These are phyloP conservation scores for Chlorella sp. DNA, from an alignment of 139 green algal genomes.

Conservation along the genomic window DNA sequence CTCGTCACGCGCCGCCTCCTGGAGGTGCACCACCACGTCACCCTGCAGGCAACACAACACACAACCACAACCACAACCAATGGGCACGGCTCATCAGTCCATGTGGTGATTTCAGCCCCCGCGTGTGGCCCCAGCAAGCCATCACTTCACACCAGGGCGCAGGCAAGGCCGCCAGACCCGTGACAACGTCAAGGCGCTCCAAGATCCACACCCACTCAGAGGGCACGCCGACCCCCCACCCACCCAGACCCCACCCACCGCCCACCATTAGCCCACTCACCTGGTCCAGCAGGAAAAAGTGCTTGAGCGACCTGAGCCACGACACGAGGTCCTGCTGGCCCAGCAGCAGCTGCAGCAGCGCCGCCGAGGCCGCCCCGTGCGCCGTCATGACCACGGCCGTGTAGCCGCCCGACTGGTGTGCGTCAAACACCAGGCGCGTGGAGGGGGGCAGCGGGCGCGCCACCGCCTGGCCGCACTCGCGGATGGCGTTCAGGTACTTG, in stretches of 20 bases:
- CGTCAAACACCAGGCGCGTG: slow-evolving; percentile 38
- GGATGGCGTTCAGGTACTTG: slow-evolving; percentile 87
- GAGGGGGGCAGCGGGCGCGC: neutral
- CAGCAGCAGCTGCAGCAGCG: slow-evolving; percentile 62
- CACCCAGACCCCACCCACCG: neutral
- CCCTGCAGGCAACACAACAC: slow-evolving; percentile 41
- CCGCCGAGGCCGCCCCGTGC: slow-evolving; percentile 35
- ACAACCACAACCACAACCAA: too few relatives aligned
- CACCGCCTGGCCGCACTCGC: slow-evolving; percentile 48
- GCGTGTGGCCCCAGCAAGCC: too few relatives aligned
- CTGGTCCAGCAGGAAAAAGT: slow-evolving; percentile 87
- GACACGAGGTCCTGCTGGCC: slow-evolving; percentile 35
- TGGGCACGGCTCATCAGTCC: too few relatives aligned
- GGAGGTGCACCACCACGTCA: slow-evolving; percentile 70
- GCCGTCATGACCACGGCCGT: slow-evolving; percentile 38
- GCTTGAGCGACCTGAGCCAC: slow-evolving; percentile 73
- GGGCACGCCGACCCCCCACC: neutral
- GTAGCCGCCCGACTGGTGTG: slow-evolving; percentile 17
- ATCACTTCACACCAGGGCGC: too few relatives aligned
- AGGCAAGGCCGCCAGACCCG: neutral
- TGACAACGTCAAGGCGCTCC: neutral
- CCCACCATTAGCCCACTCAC: slow-evolving; percentile 15
- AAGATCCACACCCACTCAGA: neutral
- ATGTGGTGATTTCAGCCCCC: too few relatives aligned
- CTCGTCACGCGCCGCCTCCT: slow-evolving; percentile 75